Base-by-base conservation (phyloP, 768 basidiomycete genomes). In the Vishniacozyma victoriae region DNA sequence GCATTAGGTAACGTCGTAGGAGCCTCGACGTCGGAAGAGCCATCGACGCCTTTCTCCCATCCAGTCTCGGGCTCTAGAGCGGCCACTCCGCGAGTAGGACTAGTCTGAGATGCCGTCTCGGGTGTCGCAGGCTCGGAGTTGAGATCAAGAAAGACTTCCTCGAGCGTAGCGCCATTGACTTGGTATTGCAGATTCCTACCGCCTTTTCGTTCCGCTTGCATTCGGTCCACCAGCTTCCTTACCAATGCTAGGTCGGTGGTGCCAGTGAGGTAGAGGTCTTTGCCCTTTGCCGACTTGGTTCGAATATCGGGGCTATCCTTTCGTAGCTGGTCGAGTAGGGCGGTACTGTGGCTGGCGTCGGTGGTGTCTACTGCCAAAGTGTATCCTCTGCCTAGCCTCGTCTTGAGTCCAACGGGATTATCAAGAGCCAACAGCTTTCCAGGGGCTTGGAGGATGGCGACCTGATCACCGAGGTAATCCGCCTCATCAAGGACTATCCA, bases 91-190 rank as follows among this genome's bases (percentile, higher is more conserved):
- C 18, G 38, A 31, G 24, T 49, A 22, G 27, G 27, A 26, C 20
- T n/a, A 26, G 24, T 15, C 14, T 35, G 5, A 9, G 29, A 4
- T 29, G 37, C 14, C 29, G 16, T 26, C 48, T 40, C 14, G 9
- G 44, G n/a, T 15, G 22, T 14, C 11, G 12, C 29, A n/a, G 29
- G 18, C 11, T 35, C 44, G 5, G 46, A 39, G 13, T 75, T 86
- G 15, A 89, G 70, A 33, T 78, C 76, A 16, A 89, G 76, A 73
- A 89, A 88, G 37, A 89, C 84, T 48, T 87, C 84, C 67, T 89
- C 86, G 33, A 89, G 82, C 6, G 84, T 80, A 0, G 85, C 82
- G 9, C 84, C 82, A 18, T 84, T 70, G 19, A 86, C 76, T 46
- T 86, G 82, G 59, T 83, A 85, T 0, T 79, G 80, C 7, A 44